Evolutionary conservation across 2,329 filamentous ascomycete genomes (phyloP).

Genomic region (Neonectria punicea): DNA sequence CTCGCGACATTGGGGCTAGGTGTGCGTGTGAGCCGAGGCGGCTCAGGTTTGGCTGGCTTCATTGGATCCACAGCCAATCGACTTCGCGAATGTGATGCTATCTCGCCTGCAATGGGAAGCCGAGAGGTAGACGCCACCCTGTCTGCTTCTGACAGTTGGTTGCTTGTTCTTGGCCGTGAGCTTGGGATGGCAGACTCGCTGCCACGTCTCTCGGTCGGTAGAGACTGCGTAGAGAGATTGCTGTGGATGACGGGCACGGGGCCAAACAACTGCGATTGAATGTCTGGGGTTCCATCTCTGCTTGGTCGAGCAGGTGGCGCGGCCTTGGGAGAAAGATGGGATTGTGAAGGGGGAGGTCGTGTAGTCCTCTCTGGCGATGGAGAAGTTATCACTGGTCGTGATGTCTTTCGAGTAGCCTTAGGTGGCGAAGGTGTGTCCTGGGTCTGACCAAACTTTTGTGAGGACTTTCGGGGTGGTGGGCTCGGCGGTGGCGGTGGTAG

Average conservation of each 20-base stretch:
- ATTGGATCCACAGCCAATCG: conserved; percentile 32
- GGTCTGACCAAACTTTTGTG: conserved; percentile 61
- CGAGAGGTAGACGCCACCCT: conserved; percentile 48
- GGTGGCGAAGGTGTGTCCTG: conserved; percentile 52
- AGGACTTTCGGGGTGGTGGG: conserved; percentile 71
- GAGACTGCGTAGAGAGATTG: conserved; percentile 64
- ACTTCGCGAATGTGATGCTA: conserved; percentile 21
- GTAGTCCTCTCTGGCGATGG: conserved; percentile 48
- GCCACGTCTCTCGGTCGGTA: conserved; percentile 57
- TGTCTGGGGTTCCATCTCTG: conserved; percentile 72
- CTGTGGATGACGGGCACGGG: conserved; percentile 69
- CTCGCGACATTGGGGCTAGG: conserved; percentile 66
- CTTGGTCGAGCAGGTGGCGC: conserved; percentile 71
- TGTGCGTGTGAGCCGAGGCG: conserved; percentile 49
- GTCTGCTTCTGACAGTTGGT: conserved; percentile 43
- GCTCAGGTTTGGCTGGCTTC: conserved; percentile 33
- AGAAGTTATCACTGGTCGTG: conserved; percentile 44
- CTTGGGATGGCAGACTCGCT: conserved; percentile 52
- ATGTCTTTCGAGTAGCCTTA: conserved; percentile 49
- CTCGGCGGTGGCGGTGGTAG: conserved; percentile 65
- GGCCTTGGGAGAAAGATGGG: conserved; percentile 45
- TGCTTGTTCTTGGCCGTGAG: conserved; percentile 49
- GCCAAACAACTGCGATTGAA: conserved; percentile 65
- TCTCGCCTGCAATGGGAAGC: conserved; percentile 39
- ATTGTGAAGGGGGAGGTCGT: conserved; percentile 35